phyloP scores from a whole-genome alignment of 2,329 filamentous ascomycete species.

The Ophiosphaerella narmari region DNA sequence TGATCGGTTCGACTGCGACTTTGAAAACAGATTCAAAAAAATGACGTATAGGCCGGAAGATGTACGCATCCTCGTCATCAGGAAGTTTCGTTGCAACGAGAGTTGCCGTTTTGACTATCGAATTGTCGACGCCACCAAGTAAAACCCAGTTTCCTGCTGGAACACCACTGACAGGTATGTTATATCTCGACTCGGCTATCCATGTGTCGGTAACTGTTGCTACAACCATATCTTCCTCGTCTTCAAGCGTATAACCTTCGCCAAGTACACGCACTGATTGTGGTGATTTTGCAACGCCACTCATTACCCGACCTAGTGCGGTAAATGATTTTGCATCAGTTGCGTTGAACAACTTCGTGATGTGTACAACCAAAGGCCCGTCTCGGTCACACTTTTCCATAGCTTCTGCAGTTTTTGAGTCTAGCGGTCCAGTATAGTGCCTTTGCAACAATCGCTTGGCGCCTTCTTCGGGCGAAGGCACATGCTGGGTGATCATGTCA shows the following conservation, averaged over 20 bases:
- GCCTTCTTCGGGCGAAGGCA: constrained; percentile 83
- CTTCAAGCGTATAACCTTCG: constrained; percentile 93
- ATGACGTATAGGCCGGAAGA: constrained; percentile 90
- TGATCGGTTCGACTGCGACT: constrained; percentile 96
- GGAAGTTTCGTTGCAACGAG: constrained; percentile 79
- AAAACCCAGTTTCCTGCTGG: constrained; percentile 93
- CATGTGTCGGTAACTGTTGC: constrained; percentile 85
- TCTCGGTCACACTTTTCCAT: constrained; percentile 87
- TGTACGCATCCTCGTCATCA: constrained; percentile 89
- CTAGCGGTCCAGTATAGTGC: constrained; percentile 89
- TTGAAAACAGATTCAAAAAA: constrained; percentile 98
- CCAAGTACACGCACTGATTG: constrained; percentile 88
- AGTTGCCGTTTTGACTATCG: constrained; percentile 96
- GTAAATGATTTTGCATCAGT: constrained; percentile 89
- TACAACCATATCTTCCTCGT: constrained; percentile 94
- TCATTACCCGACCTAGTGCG: constrained; percentile 89
- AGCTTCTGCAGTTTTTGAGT: constrained; percentile 76
- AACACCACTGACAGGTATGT: constrained; percentile 86
- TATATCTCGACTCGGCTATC: constrained; percentile 92
- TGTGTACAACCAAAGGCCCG: constrained; percentile 85
- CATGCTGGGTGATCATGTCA: constrained; percentile 89
- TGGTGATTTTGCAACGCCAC: constrained; percentile 82
- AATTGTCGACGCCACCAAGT: constrained; percentile 93
- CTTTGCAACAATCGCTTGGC: constrained; percentile 76
- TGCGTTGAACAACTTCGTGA: constrained; percentile 92